Base-by-base conservation (phyloP, 2,329 filamentous ascomycete genomes). In the Epichloe aotearoae region DNA sequence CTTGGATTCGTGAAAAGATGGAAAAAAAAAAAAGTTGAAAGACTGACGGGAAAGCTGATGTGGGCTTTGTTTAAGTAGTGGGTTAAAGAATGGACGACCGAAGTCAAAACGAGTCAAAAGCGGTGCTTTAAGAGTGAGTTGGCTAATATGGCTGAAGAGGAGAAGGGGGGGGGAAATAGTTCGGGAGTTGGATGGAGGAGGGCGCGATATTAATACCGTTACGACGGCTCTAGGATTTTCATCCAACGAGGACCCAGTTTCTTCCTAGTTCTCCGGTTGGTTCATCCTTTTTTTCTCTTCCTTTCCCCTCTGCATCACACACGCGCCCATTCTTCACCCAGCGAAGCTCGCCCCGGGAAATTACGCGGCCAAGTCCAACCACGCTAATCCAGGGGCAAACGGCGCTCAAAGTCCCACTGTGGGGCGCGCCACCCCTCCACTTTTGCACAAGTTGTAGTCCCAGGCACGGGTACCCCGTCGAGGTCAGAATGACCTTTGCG, bases 61-160 rank as follows among this genome's bases (percentile, higher is more conserved):
- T 55, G 64, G 64, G 63, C 60, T 55, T 64, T 64, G 51, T 66
- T 10, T 0, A 30, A 59, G 56, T 50, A 52, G 41, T 36, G 50
- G 59, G 53, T 56, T 63, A 74, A 76, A 73, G 74, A 77, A 68
- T 76, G 74, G 74, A 77, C 74, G 74, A 77, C 74, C 73, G 72
- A 74, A 69, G 73, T 76, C 73, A 76, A 69, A 58, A 54, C 45
- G 68, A 69, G 68, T 69, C 64, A 67, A 67, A 63, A 61, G 62
- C 46, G 20, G 61, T 64, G 64, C 62, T 61, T 64, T 58, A 63
- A 59, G 57, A 60, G 55, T 62, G 44, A 39, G 36, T 66, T 66
- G 68, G 69, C 68, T 72, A 65, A 62, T 66, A 64, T 65, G 65
- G 71, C 70, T 74, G 69, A 59, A 55, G 66, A 67, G 37, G 55